Base-by-base conservation (phyloP, 148 eudicot species). In the Dianthus caryophyllus region DNA sequence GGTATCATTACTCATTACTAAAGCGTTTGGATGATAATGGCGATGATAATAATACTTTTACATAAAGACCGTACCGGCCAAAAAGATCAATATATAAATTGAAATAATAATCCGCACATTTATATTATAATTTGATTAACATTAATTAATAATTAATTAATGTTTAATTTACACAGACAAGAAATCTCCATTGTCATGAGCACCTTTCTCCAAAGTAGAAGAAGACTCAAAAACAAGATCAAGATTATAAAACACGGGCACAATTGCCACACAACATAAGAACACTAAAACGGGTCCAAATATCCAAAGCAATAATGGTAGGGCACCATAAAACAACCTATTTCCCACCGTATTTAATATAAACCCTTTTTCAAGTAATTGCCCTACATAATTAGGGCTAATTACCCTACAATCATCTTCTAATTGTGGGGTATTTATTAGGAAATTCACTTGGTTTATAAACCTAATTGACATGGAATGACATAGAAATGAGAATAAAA, bases 381-480 rank as follows among this genome's bases (percentile, higher is more conserved):
- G 78, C 29, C 52, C 31, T 8, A 78, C 75, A 56, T 78, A 78
- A 8, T 1, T 33, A 8, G 81, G 72, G 16, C 60, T 58, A 2
- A 33, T 33, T 2, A 78, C 41, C 51, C 57, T 54, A 61, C 41
- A 50, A 9, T 18, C 72, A 68, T 67, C 69, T 15, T 55, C 22
- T 55, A 7, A 33, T 7, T 47, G 56, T 11, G 80, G 76, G 25
- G 68, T 67, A 22, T 77, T 77, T 0, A 77, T 72, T 54, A 90
- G 77, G 81, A 84, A 84, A 61, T 87, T 89, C 33, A 95, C 97
- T 39, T 95, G 97, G 86, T 87, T 90, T 13, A 79, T 73, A 69
- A 95, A 95, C 73, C 99, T 80, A 15, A 90, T 95, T 25, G 99
- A 86, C 29, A 95, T 74, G 1, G 97, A 86, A 68, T 90, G 91